Percentiles rank a stretch among this genome's conserved stretches.
These are phyloP conservation scores for Linanthus parryae DNA, from an alignment of 148 eudicot genomes.

Conservation along the genomic window DNA sequence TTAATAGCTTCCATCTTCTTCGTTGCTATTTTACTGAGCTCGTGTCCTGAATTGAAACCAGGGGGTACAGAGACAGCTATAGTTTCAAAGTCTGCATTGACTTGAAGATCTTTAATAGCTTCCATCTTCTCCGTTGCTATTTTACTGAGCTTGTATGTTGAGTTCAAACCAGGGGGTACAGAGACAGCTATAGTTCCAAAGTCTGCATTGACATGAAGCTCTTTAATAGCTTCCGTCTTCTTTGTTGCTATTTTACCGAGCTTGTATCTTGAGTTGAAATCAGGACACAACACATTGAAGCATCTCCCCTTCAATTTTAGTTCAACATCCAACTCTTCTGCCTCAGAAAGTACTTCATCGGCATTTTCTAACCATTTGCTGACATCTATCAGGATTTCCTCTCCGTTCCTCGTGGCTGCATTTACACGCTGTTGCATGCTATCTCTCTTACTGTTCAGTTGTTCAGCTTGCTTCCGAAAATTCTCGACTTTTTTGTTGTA, in stretches of 20 bases:
- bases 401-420: not conserved
- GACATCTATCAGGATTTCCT: not conserved
- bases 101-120: not conserved
- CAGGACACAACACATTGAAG: conserved; percentile 1
- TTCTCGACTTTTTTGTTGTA: not conserved
- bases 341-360: not conserved
- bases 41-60: too few species aligned
- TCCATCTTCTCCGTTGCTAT: not conserved
- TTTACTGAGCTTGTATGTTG: not conserved
- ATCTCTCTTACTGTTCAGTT: not conserved
- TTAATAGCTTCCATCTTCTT: not conserved
- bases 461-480: not conserved
- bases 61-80: not conserved
- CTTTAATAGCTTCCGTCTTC: not conserved
- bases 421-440: not conserved
- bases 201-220: not conserved
- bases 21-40: not conserved
- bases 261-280: not conserved
- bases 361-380: not conserved
- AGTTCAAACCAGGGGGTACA: not conserved
- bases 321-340: not conserved
- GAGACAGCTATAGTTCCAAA: not conserved
- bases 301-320: not conserved
- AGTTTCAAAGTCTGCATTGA: not conserved
- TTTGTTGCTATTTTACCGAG: not conserved